Percentiles rank a stretch among this genome's conserved stretches.
phyloP scores from a whole-genome alignment of 768 basidiomycete genomes.

The Coprinopsis cinerea region DNA sequence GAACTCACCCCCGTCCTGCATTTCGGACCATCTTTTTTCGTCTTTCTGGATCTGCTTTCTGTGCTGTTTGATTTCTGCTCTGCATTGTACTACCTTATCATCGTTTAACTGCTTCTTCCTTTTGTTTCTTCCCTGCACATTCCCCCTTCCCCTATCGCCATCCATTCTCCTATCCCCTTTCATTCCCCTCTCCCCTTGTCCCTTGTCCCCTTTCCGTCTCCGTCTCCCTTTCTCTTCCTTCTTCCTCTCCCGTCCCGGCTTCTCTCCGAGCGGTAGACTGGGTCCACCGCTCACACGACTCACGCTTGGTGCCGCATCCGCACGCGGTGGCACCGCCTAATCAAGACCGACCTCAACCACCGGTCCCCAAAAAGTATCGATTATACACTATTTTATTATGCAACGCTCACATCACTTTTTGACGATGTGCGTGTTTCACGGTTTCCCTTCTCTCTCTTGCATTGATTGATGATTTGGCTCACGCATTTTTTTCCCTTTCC shows the following conservation, averaged over 20 bases:
- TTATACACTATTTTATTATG: not conserved
- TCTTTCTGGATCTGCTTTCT: conserved; percentile 13
- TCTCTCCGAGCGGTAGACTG: not conserved
- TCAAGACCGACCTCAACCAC: conserved; percentile 6
- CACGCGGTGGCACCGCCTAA: not conserved
- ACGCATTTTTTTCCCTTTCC: too few species aligned
- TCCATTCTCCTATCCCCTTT: conserved; percentile 12
- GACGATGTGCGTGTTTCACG: not conserved
- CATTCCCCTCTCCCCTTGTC: conserved; percentile 12
- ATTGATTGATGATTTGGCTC: too few species aligned
- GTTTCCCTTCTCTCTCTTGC: not conserved
- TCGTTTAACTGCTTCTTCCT: conserved; percentile 12
- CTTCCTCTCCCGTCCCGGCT: not conserved
- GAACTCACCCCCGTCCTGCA: not conserved
- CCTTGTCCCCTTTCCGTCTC: conserved; percentile 11
- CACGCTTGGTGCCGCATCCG: not conserved
- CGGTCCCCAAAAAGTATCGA: conserved; percentile 1
- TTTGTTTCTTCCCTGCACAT: conserved; percentile 16
- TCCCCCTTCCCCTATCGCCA: conserved; percentile 10
- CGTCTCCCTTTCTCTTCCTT: conserved; percentile 9
- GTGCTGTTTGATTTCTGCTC: conserved; percentile 28
- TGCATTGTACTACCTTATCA: conserved; percentile 19
- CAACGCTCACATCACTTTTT: not conserved
- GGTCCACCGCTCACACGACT: not conserved
- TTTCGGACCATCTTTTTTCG: conserved; percentile 1